A percentile compares a stretch with the other conserved stretches of the same genome.
These are phyloP conservation scores for Annulohypoxylon bovei DNA, from an alignment of 495 filamentous ascomycete genomes.

Conservation along the genomic window DNA sequence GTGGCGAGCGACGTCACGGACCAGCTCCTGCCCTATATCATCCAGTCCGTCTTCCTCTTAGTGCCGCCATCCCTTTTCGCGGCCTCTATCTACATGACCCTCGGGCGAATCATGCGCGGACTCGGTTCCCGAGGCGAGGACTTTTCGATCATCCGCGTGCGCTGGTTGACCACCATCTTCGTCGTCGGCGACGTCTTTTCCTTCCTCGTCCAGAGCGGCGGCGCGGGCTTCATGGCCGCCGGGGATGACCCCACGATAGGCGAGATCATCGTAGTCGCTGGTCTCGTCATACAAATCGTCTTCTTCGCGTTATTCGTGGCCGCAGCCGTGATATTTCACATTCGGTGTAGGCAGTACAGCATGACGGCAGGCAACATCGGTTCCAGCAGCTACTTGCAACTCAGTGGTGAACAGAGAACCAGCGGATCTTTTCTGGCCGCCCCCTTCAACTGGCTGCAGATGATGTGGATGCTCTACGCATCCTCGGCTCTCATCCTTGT, in stretches of 20 bases:
- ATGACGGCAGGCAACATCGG: background rate
- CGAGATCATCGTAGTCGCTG: slow-evolving; percentile 55
- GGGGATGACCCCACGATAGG: slow-evolving; percentile 49
- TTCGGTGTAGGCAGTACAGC: slow-evolving; percentile 21
- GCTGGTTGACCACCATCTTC: slow-evolving; percentile 57
- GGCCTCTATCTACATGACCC: slow-evolving; percentile 59
- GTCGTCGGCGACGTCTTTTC: slow-evolving; percentile 57
- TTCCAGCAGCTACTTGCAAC: too few species aligned
- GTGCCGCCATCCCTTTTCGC: slow-evolving; percentile 56
- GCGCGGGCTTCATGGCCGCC: slow-evolving; percentile 46
- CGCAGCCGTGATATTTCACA: slow-evolving; percentile 54
- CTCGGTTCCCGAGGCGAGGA: slow-evolving; percentile 53
- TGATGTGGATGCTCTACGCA: too few species aligned
- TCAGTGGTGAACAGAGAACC: too few species aligned
- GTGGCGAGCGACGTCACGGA: slow-evolving; percentile 31
- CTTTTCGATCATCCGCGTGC: slow-evolving; percentile 49
- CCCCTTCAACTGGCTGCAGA: too few species aligned
- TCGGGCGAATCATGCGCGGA: slow-evolving; percentile 53
- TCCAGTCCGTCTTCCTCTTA: slow-evolving; percentile 40
- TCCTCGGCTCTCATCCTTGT: too few species aligned
- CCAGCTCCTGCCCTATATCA: slow-evolving; percentile 32
- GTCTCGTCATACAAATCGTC: slow-evolving; percentile 60
- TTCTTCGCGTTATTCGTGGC: slow-evolving; percentile 62
- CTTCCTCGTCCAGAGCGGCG: slow-evolving; percentile 54
- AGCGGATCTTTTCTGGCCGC: too few species aligned